Base-by-base conservation (phyloP, 2,329 filamentous ascomycete genomes). In the Ascochyta viciae-villosae region DNA sequence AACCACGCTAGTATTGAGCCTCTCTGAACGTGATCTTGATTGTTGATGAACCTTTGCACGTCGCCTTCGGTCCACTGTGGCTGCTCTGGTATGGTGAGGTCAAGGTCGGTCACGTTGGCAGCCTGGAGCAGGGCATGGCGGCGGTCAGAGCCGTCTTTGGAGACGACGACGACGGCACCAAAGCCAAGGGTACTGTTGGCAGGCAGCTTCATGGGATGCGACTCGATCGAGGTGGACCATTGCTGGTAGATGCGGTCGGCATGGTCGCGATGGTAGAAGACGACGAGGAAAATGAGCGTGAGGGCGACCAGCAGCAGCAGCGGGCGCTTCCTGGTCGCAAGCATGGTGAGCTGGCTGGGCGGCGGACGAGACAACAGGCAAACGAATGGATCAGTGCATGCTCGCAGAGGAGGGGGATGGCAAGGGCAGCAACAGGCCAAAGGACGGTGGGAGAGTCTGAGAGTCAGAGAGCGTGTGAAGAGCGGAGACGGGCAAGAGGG, bases 1-100 rank as follows among this genome's bases (percentile, higher is more conserved):
- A 80, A 64, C 78, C 78, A 80, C 40, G 77, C 78, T 53, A 79
- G 62, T 24, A 78, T 70, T 6, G 76, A 78, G 42, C 78, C 78
- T 59, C 68, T 67, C 12, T 74, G 71, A 16, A 75, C 63, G n/a
- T 73, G 66, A 15, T 70, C 63, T 42, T 73, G 65, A 6, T 67
- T 68, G 38, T 75, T 72, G 44, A 72, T 66, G 45, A 80, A 72
- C 19, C 66, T 63, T n/a, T 73, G 58, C 43, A 79, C 65, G 38
- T 80, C 75, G 50, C 69, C 66, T 19, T 78, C 74, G 13, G 75
- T 77, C 77, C 77, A 80, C 6, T 62, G 50, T 23, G 77, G 77
- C 59, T 80, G 78, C 12, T 60, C 38, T 3, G 78, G 78, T 37
- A 80, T 78, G 44, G 72, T 77, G 53, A 80, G 68, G 50, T 78